Conservation (phyloP, 306 rosid species). For the Prunus padus region DNA sequence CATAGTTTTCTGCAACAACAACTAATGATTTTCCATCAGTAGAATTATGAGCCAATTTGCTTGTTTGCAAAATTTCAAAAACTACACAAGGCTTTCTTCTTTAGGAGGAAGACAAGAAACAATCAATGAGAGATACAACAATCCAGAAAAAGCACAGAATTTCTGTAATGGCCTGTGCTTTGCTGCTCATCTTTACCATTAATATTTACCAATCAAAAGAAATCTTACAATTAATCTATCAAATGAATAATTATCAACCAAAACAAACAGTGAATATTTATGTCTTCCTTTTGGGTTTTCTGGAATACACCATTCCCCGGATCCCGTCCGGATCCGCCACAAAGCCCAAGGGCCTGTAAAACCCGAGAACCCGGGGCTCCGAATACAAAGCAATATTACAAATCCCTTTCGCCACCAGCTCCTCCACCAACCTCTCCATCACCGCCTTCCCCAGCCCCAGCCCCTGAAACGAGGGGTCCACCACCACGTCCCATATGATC, state of each 20-base stretch:
- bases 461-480: constrained; percentile 91
- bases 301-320: constrained; percentile 77
- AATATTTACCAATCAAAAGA: too few relatives aligned
- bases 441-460: constrained; percentile 78
- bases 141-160: too few relatives aligned
- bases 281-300: constrained; percentile 40
- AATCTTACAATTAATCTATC: too few relatives aligned
- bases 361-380: constrained; percentile 85
- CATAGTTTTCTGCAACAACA: too few relatives aligned
- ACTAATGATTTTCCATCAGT: too few relatives aligned
- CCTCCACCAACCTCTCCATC: constrained; percentile 68
- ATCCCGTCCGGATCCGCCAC: constrained; percentile 88
- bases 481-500: constrained; percentile 91
- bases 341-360: constrained; percentile 79
- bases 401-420: constrained; percentile 51
- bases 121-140: too few relatives aligned
- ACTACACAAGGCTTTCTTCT: too few relatives aligned
- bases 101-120: too few relatives aligned
- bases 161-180: too few relatives aligned
- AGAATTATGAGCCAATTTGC: too few relatives aligned
- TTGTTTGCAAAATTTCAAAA: too few relatives aligned
- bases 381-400: constrained; percentile 69
- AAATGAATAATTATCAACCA: not conserved
- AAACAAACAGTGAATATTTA: not conserved
- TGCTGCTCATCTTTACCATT: too few relatives aligned